A percentile compares a stretch with the other conserved stretches of the same genome.
These are phyloP conservation scores for Triticum turgidum DNA, from an alignment of 176 grass and related monocot species.

Conservation along the genomic window DNA sequence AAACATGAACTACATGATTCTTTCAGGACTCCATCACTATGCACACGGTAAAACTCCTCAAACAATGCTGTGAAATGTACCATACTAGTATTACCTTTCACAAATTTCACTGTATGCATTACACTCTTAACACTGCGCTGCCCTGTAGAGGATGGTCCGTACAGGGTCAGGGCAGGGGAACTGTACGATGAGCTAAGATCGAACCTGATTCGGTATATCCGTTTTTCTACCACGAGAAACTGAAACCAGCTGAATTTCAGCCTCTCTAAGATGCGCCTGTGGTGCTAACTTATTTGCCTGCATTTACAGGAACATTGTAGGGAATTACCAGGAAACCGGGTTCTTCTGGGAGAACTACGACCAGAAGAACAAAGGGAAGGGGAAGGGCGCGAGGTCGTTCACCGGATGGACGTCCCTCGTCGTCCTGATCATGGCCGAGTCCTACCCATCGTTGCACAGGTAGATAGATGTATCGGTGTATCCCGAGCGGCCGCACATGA, in stretches of 20 bases:
- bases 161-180: slow-evolving; percentile 50
- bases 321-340: slow-evolving; percentile 70
- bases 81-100: too few species aligned
- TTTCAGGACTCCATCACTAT: slow-evolving; percentile 87
- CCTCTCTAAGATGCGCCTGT: background rate
- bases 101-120: background rate
- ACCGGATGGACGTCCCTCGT: slow-evolving; percentile 92
- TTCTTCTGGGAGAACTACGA: slow-evolving; percentile 98
- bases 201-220: slow-evolving; percentile 79
- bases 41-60: slow-evolving; percentile 54
- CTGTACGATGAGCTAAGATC: slow-evolving; percentile 74
- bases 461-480: slow-evolving; percentile 47
- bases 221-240: background rate
- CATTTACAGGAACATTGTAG: slow-evolving; percentile 63
- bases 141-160: slow-evolving; percentile 73
- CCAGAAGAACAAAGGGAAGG: slow-evolving; percentile 82
- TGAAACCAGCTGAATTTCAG: background rate
- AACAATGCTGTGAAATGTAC: background rate
- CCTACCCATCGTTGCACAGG: slow-evolving; percentile 69
- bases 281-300: background rate
- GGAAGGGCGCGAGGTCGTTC: slow-evolving; percentile 82
- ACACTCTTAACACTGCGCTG: slow-evolving; percentile 13
- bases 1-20: slow-evolving; percentile 99
- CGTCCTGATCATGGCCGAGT: slow-evolving; percentile 81
- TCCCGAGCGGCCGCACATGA: background rate